phyloP scores from a whole-genome alignment of 1,284 basidiomycete genomes.

The Caloboletus inedulis region DNA sequence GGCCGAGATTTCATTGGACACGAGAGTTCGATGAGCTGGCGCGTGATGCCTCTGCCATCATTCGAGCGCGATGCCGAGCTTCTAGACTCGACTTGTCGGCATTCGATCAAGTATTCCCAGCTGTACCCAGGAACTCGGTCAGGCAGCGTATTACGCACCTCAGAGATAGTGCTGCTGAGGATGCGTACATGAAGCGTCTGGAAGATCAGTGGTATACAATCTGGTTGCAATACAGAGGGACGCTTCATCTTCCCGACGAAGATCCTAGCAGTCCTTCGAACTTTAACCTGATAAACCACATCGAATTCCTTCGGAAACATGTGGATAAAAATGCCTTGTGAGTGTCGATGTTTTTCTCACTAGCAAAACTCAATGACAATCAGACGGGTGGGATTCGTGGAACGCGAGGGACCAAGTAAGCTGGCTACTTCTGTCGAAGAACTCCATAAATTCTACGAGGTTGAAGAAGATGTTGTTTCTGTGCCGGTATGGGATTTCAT shows the following conservation, averaged over 20 bases:
- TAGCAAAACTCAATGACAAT: constrained; percentile 11
- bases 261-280: constrained; percentile 65
- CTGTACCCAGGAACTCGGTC: constrained; percentile 63
- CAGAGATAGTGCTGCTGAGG: constrained; percentile 60
- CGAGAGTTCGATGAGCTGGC: constrained; percentile 83
- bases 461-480: constrained; percentile 44
- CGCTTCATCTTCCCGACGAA: constrained; percentile 65
- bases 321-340: constrained; percentile 85
- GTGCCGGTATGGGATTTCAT: constrained; percentile 66
- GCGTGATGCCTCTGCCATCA: constrained; percentile 78
- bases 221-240: constrained; percentile 71
- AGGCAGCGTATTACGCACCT: constrained; percentile 63
- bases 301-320: constrained; percentile 75
- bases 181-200: constrained; percentile 73
- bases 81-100: constrained; percentile 67
- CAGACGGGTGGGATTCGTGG: constrained; percentile 58
- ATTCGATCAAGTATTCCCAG: constrained; percentile 76
- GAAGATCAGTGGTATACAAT: constrained; percentile 80
- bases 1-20: constrained; percentile 79
- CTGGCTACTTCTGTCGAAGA: constrained; percentile 50
- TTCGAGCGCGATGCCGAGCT: constrained; percentile 71
- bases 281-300: constrained; percentile 73
- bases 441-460: constrained; percentile 46
- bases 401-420: constrained; percentile 36
- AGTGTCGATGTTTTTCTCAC: constrained; percentile 33